Evolutionary conservation across 23 red algal genomes (phyloP).

Genomic region (Chondrus crispus): DNA sequence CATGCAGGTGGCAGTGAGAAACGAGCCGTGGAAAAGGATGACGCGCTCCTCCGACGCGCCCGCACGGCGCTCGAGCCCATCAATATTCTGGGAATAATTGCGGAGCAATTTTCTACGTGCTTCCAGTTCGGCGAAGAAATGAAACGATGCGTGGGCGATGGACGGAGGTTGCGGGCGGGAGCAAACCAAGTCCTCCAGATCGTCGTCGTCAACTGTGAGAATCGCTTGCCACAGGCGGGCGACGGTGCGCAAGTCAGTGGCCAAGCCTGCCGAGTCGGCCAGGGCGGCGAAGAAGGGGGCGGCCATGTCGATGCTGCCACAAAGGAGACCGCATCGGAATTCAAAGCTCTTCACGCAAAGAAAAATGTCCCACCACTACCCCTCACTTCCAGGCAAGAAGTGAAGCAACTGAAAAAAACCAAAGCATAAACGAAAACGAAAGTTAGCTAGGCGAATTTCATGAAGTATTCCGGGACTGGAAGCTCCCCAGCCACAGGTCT

Average conservation of each 20-base stretch:
- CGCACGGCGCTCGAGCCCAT: conserved; percentile 81
- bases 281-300: neutral
- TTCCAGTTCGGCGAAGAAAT: conserved; percentile 72
- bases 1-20: conserved; percentile 72
- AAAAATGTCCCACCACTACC: no score
- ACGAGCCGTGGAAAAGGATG: conserved; percentile 86
- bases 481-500: no score
- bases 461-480: no score
- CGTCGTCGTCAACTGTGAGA: neutral
- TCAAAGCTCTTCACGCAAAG: no score
- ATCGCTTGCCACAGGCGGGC: neutral
- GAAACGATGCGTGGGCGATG: conserved; percentile 78
- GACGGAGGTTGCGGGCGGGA: conserved; percentile 14
- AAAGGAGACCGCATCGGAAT: no score
- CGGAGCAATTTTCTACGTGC: conserved; percentile 60
- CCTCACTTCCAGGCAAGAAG: no score
- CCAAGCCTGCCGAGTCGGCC: neutral
- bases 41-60: conserved; percentile 51
- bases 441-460: no score
- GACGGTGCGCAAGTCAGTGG: neutral
- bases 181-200: conserved; percentile 42
- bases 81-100: conserved; percentile 96
- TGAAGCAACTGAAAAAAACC: no score
- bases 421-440: no score
- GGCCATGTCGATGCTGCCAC: neutral